Evolutionary conservation across 2,329 filamentous ascomycete genomes (phyloP).

Genomic region (Claviceps sp.): DNA sequence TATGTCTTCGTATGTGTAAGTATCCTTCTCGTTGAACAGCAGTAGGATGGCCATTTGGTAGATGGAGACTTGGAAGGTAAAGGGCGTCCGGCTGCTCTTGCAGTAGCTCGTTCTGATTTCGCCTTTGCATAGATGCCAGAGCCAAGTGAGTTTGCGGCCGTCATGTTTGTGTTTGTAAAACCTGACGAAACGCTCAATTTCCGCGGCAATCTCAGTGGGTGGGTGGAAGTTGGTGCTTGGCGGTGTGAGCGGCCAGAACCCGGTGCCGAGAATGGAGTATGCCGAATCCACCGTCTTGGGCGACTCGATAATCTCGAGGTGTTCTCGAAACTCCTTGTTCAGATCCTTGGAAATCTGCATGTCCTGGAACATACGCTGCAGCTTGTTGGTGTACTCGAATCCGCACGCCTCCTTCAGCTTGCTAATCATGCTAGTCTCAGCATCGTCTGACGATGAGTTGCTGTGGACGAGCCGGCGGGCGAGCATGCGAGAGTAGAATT

Average conservation of each 20-base stretch:
- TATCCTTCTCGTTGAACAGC: conserved; percentile 85
- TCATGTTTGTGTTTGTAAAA: conserved; percentile 97
- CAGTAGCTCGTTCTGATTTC: conserved; percentile 91
- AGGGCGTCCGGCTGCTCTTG: conserved; percentile 78
- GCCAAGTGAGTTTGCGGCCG: conserved; percentile 90
- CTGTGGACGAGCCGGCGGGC: conserved; percentile 89
- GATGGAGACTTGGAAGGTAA: conserved; percentile 92
- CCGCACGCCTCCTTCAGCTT: conserved; percentile 98
- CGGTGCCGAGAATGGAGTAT: conserved; percentile 88
- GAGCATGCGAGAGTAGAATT: conserved; percentile 95
- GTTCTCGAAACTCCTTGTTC: conserved; percentile 76
- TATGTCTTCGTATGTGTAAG: conserved; percentile 78
- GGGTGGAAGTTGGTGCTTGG: conserved; percentile 82
- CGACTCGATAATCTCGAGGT: conserved; percentile 40
- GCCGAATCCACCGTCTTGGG: conserved; percentile 67
- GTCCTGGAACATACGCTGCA: conserved; percentile 99
- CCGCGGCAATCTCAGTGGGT: conserved; percentile 69
- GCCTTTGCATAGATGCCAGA: conserved; percentile 97
- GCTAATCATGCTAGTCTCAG: conserved; percentile 98
- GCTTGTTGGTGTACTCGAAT: conserved; percentile 98
- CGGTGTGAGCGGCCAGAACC: conserved; percentile 88
- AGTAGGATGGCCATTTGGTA: conserved; percentile 96
- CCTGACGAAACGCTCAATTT: conserved; percentile 75
- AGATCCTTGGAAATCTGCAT: conserved; percentile 98
- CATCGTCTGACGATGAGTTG: conserved; percentile 91